Conservation (phyloP, 2,329 filamentous ascomycete genomes). For the Fusarium sp. region DNA sequence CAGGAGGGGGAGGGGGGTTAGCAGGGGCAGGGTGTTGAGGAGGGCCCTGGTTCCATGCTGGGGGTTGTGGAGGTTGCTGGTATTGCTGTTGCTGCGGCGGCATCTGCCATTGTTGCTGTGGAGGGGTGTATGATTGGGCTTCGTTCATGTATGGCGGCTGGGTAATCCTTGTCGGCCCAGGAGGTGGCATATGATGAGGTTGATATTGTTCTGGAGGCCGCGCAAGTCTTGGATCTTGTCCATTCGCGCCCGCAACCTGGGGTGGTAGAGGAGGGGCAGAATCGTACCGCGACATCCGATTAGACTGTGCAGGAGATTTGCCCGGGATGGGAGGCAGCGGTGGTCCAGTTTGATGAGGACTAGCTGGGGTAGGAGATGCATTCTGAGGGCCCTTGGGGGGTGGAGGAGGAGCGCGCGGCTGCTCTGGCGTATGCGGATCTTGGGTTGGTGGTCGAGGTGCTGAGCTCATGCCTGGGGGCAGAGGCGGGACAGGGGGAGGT, state of each 20-base stretch:
- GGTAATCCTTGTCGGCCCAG: slow-evolving; percentile 16
- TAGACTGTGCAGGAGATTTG: slow-evolving; percentile 23
- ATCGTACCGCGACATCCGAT: slow-evolving; percentile 56
- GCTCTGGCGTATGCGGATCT: slow-evolving; percentile 46
- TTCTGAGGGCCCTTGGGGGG: slow-evolving; percentile 64
- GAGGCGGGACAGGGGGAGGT: slow-evolving; percentile 77
- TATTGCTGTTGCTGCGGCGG: slow-evolving; percentile 28
- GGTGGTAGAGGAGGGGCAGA: slow-evolving; percentile 58
- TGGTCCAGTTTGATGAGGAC: slow-evolving; percentile 43
- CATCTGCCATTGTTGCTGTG: slow-evolving; percentile 41
- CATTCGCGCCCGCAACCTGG: slow-evolving; percentile 35
- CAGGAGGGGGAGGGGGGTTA: slow-evolving; percentile 53
- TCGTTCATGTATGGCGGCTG: slow-evolving; percentile 34
- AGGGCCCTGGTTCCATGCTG: slow-evolving; percentile 40
- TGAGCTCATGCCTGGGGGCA: slow-evolving; percentile 69
- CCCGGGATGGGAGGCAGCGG: slow-evolving; percentile 41
- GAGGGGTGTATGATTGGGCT: slow-evolving; percentile 23
- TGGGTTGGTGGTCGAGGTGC: slow-evolving; percentile 52
- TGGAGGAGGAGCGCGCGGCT: slow-evolving; percentile 57
- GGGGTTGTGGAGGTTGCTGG: slow-evolving; percentile 37
- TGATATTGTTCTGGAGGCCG: slow-evolving; percentile 31
- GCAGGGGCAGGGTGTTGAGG: slow-evolving; percentile 34
- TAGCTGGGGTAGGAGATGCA: slow-evolving; percentile 40
- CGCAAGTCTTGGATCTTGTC: slow-evolving; percentile 22
- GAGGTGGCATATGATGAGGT: slow-evolving; percentile 25